These are phyloP conservation scores for Raphidocelis subcapitata DNA, from an alignment of 139 green algal species.

Conservation along the genomic window DNA sequence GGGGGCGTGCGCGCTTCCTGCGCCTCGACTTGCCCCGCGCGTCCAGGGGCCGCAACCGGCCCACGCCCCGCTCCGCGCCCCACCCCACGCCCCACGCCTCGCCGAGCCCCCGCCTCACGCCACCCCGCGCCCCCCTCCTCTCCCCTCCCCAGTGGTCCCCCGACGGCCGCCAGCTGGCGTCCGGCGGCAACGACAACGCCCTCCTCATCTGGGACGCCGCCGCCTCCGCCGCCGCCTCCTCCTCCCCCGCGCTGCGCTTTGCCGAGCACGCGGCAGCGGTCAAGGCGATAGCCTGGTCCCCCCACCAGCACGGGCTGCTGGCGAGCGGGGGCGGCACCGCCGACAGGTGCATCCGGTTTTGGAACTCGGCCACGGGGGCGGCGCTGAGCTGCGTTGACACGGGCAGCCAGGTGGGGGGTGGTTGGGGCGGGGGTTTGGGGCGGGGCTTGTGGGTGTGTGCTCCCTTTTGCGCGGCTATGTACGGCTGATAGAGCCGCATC, in stretches of 20 bases:
- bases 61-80: too few relatives aligned
- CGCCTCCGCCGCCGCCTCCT: too few relatives aligned
- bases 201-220: constrained; percentile 58
- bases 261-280: constrained; percentile 74
- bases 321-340: constrained; percentile 93
- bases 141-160: constrained; percentile 56
- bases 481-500: too few relatives aligned
- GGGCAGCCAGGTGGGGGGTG: constrained; percentile 42
- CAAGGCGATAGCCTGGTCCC: constrained; percentile 89
- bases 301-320: constrained; percentile 89
- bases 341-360: constrained; percentile 96
- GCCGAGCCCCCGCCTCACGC: too few relatives aligned
- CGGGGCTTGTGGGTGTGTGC: too few relatives aligned
- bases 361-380: constrained; percentile 90
- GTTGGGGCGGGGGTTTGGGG: too few relatives aligned
- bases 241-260: constrained; percentile 2
- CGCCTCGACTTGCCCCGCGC: too few relatives aligned
- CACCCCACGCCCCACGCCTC: too few relatives aligned
- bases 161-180: constrained; percentile 67
- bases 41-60: too few relatives aligned
- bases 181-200: constrained; percentile 84
- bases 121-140: background rate
- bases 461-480: too few relatives aligned
- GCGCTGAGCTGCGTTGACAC: constrained; percentile 87
- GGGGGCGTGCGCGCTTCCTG: too few relatives aligned